These are phyloP conservation scores for Chaetomium sp. DNA, from an alignment of 2,329 filamentous ascomycete genomes.

Conservation along the genomic window DNA sequence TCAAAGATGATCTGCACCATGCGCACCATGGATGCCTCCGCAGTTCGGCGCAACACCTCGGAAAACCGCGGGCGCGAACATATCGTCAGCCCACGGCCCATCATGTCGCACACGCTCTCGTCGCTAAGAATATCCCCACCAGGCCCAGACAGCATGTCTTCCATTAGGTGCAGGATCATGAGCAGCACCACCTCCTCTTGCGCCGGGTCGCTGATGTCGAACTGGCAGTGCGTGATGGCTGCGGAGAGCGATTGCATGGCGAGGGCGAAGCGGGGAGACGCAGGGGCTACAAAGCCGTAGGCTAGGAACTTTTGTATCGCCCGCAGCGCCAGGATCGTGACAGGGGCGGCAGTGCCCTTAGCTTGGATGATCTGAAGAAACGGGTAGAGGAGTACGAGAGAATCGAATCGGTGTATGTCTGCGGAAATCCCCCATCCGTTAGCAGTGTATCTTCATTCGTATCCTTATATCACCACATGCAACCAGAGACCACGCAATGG, in stretches of 20 bases:
- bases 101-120: slow-evolving; percentile 98
- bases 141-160: slow-evolving; percentile 92
- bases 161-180: slow-evolving; percentile 94
- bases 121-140: slow-evolving; percentile 92
- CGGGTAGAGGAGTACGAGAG: slow-evolving; percentile 79
- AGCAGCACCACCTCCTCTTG: slow-evolving; percentile 93
- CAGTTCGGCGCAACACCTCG: slow-evolving; percentile 80
- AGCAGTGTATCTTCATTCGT: no score
- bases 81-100: slow-evolving; percentile 95
- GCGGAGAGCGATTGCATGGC: slow-evolving; percentile 94
- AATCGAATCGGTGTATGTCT: slow-evolving; percentile 87
- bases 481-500: no score
- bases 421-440: slow-evolving; percentile 24
- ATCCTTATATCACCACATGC: no score
- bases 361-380: slow-evolving; percentile 96
- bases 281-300: slow-evolving; percentile 80
- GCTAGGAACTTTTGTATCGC: slow-evolving; percentile 95
- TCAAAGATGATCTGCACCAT: slow-evolving; percentile 99
- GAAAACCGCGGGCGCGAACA: slow-evolving; percentile 91
- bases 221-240: slow-evolving; percentile 94
- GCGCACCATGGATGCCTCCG: slow-evolving; percentile 94
- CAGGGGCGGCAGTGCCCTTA: slow-evolving; percentile 90
- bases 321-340: slow-evolving; percentile 88
- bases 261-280: slow-evolving; percentile 79
- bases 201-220: slow-evolving; percentile 90